Evolutionary conservation across 176 grass and related monocot genomes (phyloP).

Genomic region (Oryza meridionalis): DNA sequence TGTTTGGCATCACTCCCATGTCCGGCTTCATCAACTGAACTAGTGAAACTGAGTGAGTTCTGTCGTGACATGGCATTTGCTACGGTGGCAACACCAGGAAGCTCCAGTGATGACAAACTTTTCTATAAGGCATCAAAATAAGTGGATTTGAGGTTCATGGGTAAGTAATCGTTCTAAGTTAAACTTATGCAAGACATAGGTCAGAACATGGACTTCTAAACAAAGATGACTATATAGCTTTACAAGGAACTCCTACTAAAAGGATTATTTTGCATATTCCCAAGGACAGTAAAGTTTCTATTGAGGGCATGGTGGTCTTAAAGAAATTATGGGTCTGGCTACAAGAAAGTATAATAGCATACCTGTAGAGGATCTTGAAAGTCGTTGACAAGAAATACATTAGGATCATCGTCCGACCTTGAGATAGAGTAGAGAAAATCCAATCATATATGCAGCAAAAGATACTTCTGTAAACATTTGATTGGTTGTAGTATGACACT

Average conservation of each 20-base stretch:
- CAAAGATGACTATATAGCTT: constrained; percentile 4
- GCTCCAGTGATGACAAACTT: constrained; percentile 94
- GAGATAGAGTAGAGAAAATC: constrained; percentile 50
- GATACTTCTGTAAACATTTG: not conserved
- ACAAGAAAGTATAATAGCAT: constrained; percentile 31
- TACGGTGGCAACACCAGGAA: constrained; percentile 74
- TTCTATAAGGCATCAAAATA: constrained; percentile 60
- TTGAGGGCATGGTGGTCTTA: not conserved
- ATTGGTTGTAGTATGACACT: not conserved
- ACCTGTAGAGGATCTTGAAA: constrained; percentile 99
- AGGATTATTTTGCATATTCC: not conserved
- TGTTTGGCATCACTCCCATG: constrained; percentile 44
- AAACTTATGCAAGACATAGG: constrained; percentile 17
- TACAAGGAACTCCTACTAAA: not conserved
- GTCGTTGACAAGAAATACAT: constrained; percentile 99
- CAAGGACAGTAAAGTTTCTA: not conserved
- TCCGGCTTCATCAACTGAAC: constrained; percentile 54
- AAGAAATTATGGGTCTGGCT: not conserved
- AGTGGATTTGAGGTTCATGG: constrained; percentile 16
- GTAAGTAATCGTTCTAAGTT: constrained; percentile 24
- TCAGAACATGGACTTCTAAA: not conserved
- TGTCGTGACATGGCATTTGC: constrained; percentile 67
- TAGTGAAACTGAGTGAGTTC: constrained; percentile 60
- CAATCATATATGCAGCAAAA: constrained; percentile 13
- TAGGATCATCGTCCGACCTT: constrained; percentile 87